These are phyloP conservation scores for Plasmodium sp. DNA, from an alignment of 169 alveolate species.

Conservation along the genomic window DNA sequence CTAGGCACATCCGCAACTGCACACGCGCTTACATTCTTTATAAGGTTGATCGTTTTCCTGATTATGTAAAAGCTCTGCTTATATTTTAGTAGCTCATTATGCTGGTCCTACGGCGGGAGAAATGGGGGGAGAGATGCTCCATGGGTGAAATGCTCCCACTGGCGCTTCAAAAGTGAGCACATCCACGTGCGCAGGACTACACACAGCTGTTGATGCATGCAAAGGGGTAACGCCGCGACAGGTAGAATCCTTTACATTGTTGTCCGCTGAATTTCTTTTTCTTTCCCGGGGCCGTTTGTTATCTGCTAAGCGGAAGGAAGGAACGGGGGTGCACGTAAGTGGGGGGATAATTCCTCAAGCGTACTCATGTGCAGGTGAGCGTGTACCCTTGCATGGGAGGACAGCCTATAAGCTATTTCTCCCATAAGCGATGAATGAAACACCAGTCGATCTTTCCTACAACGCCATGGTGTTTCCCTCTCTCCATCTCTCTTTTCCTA, in stretches of 20 bases:
- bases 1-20: too few species aligned
- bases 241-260: constrained; percentile 8
- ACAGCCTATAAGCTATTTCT: background rate
- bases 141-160: background rate
- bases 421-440: background rate
- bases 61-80: constrained; percentile 65
- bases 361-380: background rate
- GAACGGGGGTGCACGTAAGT: background rate
- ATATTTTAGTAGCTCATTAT: constrained; percentile 48
- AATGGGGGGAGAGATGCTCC: background rate
- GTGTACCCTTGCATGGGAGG: background rate
- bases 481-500: background rate
- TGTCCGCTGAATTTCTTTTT: background rate
- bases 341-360: too few species aligned
- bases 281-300: constrained; percentile 11
- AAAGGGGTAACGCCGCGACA: background rate
- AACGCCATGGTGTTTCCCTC: background rate
- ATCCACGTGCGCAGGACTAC: background rate
- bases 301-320: background rate
- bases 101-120: background rate
- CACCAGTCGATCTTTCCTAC: background rate
- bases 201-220: background rate
- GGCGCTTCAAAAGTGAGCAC: background rate
- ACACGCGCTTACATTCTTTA: constrained; percentile 37
- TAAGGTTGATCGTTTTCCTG: constrained; percentile 41